Percentiles rank a stretch among this genome's conserved stretches.
Conservation (phyloP, 2,329 filamentous ascomycete genomes). For the Aspergillus glaucus region DNA sequence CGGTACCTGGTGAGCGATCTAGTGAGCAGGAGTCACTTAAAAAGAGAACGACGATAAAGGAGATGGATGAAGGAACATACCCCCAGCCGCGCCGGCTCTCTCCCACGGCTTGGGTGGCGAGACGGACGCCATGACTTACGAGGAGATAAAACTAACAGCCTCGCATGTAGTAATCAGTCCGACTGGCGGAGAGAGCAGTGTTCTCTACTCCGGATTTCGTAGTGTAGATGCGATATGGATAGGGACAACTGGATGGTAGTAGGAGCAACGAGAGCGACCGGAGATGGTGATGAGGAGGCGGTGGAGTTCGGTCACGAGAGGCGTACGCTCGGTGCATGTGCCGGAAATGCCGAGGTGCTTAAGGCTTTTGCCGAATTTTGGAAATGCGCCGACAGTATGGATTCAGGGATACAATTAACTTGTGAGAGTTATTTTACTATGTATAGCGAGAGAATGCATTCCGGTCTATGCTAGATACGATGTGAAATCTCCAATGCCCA, state of each 20-base stretch:
- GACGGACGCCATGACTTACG: constrained; percentile 48
- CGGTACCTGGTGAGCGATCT: constrained; percentile 14
- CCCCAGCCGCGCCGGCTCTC: constrained; percentile 58
- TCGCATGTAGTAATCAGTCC: constrained; percentile 21
- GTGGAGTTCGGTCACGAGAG: constrained; percentile 11
- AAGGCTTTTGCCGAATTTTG: background rate
- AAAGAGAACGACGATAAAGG: background rate
- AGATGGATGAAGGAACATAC: constrained; percentile 36
- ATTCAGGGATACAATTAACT: background rate
- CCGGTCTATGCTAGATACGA: background rate
- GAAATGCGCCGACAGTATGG: background rate
- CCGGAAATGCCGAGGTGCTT: constrained; percentile 12
- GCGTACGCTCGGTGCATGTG: constrained; percentile 13
- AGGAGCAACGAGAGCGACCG: background rate
- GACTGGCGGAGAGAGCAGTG: constrained; percentile 7
- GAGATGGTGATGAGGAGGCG: constrained; percentile 5
- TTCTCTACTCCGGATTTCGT: background rate
- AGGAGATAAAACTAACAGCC: constrained; percentile 17
- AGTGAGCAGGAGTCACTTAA: constrained; percentile 3
- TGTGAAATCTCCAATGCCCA: background rate
- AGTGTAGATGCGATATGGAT: constrained; percentile 16
- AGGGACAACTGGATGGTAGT: constrained; percentile 2
- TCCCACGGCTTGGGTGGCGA: constrained; percentile 99
- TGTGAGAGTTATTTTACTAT: background rate
- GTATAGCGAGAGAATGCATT: background rate